Conservation (phyloP, 176 grass and related monocot species). For the Raddia distichophylla region DNA sequence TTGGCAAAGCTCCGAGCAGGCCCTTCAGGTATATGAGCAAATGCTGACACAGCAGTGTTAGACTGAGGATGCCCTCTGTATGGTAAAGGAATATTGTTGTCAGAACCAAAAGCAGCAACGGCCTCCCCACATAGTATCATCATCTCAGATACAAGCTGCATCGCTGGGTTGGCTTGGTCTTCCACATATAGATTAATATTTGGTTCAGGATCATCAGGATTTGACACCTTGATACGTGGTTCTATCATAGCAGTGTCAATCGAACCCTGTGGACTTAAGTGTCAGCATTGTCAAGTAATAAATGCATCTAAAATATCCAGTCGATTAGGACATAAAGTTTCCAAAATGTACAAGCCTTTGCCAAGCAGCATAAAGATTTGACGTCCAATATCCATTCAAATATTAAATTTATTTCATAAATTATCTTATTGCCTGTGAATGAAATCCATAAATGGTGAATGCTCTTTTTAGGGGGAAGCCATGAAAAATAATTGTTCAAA, state of each 20-base stretch:
- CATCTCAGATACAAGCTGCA: conserved; percentile 92
- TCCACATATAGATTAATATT: conserved; percentile 81
- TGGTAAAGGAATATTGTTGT: conserved; percentile 79
- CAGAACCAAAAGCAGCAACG: conserved; percentile 75
- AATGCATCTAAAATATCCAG: conserved; percentile 9
- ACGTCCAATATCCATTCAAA: conserved; percentile 10
- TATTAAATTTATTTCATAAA: conserved; percentile 9
- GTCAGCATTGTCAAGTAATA: conserved; percentile 19
- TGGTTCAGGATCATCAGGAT: conserved; percentile 77
- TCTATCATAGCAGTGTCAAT: conserved; percentile 91
- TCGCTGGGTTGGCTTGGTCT: conserved; percentile 69
- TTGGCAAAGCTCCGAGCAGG: conserved; percentile 83
- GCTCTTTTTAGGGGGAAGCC: not conserved
- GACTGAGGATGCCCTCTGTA: conserved; percentile 89
- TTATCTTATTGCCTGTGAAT: not conserved
- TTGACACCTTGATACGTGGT: conserved; percentile 84
- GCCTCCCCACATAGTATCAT: conserved; percentile 96
- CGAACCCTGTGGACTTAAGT: conserved; percentile 62
- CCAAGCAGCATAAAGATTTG: not conserved
- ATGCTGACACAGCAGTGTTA: conserved; percentile 68
- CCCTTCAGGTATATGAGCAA: conserved; percentile 81
- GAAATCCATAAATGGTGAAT: not conserved
- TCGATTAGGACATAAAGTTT: conserved; percentile 14
- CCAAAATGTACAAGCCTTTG: conserved; percentile 22
- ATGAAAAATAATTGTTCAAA: not conserved